Base-by-base conservation (phyloP, 169 alveolate species). In the Plasmodium sp. region DNA sequence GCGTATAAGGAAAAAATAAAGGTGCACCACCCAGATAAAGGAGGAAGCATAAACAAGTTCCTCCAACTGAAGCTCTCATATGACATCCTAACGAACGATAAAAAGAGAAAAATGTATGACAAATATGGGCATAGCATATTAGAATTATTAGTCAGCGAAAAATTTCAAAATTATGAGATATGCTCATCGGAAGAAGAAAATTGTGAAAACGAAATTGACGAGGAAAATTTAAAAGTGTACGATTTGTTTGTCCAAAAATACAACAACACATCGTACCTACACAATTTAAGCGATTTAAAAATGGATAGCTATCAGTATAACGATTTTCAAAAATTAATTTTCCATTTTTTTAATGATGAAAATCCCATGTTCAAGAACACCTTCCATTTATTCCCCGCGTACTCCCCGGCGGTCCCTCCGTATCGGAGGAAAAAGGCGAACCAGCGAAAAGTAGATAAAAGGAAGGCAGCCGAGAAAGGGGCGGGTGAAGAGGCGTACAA, bases 71-170 rank as follows among this genome's bases (percentile, higher is more conserved):
- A 90, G n/a, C 73, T 90, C 12, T 90, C 94, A 2, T 90, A 90
- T 27, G 94, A 90, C 67, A 90, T 90, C 3, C 51, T 90, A 80
- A 90, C n/a, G 43, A 41, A 90, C 18, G 90, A 90, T 27, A 90
- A 90, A 80, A 90, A 90, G 39, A 79, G 94, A 43, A 90, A 90
- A 90, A 41, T 80, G 83, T 90, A 90, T 90, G 94, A 90, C 73
- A 90, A 90, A 22, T 90, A 90, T 90, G 94, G 94, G 80, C 72
- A 90, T 34, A 62, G 84, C 74, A 90, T 90, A 67, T 39, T 90
- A 67, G 94, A 90, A 80, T 80, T 90, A 80, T 90, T 90, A 67
- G 72, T 90, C 1, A 90, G 90, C 73, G 94, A 90, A 58, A 80
- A 90, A 41, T 80, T 90, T 80, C 39, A 79, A 27, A 88, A 90